A percentile compares a stretch with the other conserved stretches of the same genome.
Conservation (phyloP, 495 filamentous ascomycete species). For the Trichocladium uniseriatum region DNA sequence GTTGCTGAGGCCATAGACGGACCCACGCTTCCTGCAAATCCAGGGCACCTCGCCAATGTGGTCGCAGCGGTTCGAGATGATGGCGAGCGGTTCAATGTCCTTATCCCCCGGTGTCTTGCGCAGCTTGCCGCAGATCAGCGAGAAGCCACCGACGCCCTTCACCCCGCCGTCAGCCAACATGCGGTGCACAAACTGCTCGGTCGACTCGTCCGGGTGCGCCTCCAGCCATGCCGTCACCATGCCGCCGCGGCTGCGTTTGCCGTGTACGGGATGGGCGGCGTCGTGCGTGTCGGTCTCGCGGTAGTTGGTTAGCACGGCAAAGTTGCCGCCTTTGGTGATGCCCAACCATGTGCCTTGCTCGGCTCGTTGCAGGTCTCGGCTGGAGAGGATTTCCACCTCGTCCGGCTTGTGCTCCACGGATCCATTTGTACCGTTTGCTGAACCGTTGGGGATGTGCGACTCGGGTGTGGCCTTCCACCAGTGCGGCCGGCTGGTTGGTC, state of each 20-base stretch:
- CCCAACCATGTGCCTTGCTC: slow-evolving; percentile 86
- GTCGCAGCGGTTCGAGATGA: slow-evolving; percentile 81
- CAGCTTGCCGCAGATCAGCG: slow-evolving; percentile 75
- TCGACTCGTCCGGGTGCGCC: slow-evolving; percentile 36
- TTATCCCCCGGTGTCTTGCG: slow-evolving; percentile 27
- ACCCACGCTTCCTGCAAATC: slow-evolving; percentile 54
- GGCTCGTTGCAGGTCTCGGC: slow-evolving; percentile 42
- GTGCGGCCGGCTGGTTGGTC: slow-evolving; percentile 71
- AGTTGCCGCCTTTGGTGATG: slow-evolving; percentile 69
- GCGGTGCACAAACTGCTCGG: slow-evolving; percentile 56
- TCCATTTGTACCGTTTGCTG: slow-evolving; percentile 1
- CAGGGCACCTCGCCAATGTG: slow-evolving; percentile 54
- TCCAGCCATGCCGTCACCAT: slow-evolving; percentile 87
- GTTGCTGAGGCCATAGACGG: slow-evolving; percentile 78
- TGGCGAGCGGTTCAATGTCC: slow-evolving; percentile 59
- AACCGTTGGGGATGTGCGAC: slow-evolving; percentile 4
- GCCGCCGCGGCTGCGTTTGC: slow-evolving; percentile 61
- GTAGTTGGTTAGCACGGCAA: slow-evolving; percentile 93
- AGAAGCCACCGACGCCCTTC: slow-evolving; percentile 81
- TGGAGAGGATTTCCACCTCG: slow-evolving; percentile 39
- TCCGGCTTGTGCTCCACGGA: background rate
- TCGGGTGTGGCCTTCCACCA: slow-evolving; percentile 60
- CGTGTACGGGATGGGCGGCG: slow-evolving; percentile 43
- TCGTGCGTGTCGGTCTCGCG: slow-evolving; percentile 58
- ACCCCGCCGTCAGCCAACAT: slow-evolving; percentile 59